These are phyloP conservation scores for Cicer pinnatifidum DNA, from an alignment of 306 rosid species.

Conservation along the genomic window DNA sequence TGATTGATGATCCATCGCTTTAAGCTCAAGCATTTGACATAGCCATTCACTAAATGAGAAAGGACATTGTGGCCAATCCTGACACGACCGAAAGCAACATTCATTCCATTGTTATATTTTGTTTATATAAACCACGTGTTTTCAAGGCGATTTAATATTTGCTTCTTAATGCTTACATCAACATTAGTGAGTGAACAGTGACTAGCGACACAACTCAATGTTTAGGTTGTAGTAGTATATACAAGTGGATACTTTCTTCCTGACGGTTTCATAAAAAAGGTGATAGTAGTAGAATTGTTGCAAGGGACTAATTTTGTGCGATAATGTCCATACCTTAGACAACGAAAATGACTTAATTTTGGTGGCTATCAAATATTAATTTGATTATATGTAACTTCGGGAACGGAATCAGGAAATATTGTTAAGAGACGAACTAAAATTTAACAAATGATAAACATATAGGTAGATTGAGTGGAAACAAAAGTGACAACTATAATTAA, in stretches of 20 bases:
- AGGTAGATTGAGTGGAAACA: background rate
- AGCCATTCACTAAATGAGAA: constrained; percentile 17
- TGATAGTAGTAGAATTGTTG: too few relatives aligned
- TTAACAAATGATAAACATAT: background rate
- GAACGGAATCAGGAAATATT: background rate
- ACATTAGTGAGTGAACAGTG: background rate
- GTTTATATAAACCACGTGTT: constrained; percentile 20
- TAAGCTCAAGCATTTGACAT: constrained; percentile 42
- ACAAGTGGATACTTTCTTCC: constrained; percentile 26
- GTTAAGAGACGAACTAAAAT: background rate
- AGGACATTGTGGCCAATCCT: background rate
- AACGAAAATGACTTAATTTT: constrained; percentile 12
- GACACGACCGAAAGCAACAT: constrained; percentile 37
- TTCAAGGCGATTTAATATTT: constrained; percentile 22
- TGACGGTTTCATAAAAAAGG: background rate
- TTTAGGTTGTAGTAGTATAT: background rate
- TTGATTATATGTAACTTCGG: constrained; percentile 20
- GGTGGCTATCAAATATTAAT: constrained; percentile 34
- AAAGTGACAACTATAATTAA: background rate
- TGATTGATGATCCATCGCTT: constrained; percentile 40
- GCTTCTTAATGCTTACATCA: background rate
- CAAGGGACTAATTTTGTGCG: background rate
- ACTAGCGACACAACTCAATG: constrained; percentile 16
- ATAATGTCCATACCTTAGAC: constrained; percentile 14
- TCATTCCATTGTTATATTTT: background rate